Evolutionary conservation across 2,329 filamentous ascomycete genomes (phyloP), one percentile per base, ranked within the genome.

Genomic region (Paecilomyces sp.): DNA sequence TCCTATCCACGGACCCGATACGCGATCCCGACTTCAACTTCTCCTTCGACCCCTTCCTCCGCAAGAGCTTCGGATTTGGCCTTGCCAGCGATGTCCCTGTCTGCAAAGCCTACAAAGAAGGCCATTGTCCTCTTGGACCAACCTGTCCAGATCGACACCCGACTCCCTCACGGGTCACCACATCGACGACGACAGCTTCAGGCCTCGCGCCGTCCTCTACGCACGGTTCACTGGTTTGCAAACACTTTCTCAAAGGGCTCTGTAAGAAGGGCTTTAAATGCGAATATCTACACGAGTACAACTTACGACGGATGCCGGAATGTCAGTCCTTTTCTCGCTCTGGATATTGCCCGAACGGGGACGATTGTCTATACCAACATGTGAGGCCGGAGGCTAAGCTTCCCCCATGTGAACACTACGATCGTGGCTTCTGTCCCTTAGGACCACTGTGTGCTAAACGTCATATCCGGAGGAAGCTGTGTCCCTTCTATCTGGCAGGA

Each of bases 281-380:
- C 86, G 94, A 99, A 80, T 99, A 97, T 70, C 82, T 97, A 55
- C 94, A 99, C 82, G 94, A 97, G 78, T 99, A 97, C 81, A 97
- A 99, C 78, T 84, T 99, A 67, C 88, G 94, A 64, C 92, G 94
- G 76, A 97, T 97, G 91, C 92, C 94, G 63, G 94, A 97, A 79
- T 99, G 94, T 79, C 96, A 96, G 71, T 96, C 96, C 77, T 97
- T 93, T 77, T 88, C 92, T 60, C 85, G 92, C 62, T 96, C 94
- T 71, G 91, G 91, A 59, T 97, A 95, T 74, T 99, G 94, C 78
- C 91, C 90, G 64, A 96, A 97, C 77, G 94, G 93, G 66, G 93
- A 97, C 75, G 94, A 99, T 77, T 99, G 94, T 71, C 81, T 96
- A 4, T 96, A 96, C 74, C 86, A 96, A 54, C 91, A 96, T 77